Percentiles rank a stretch among this genome's conserved stretches.
These are phyloP conservation scores for Xylariaceae sp. DNA, from an alignment of 2,329 filamentous ascomycete species.

Conservation along the genomic window DNA sequence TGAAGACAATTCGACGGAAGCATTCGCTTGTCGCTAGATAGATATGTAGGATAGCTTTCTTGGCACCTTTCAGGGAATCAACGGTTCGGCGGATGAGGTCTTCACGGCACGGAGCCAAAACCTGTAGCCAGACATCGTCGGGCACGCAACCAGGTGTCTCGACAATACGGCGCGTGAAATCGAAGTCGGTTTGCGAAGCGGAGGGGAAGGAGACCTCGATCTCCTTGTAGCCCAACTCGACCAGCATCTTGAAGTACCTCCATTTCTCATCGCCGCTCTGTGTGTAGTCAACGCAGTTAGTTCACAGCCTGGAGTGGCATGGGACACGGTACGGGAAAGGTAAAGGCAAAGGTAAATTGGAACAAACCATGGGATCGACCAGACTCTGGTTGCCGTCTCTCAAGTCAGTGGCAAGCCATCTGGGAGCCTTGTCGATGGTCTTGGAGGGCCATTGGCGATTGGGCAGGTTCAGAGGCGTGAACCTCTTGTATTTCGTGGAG, in stretches of 20 bases:
- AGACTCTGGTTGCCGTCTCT: slow-evolving; percentile 93
- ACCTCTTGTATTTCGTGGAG: slow-evolving; percentile 69
- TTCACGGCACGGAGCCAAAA: slow-evolving; percentile 84
- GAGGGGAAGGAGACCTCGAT: slow-evolving; percentile 96
- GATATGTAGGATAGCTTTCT: slow-evolving; percentile 91
- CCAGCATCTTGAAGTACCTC: slow-evolving; percentile 90
- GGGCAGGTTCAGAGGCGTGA: slow-evolving; percentile 60
- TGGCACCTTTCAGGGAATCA: slow-evolving; percentile 79
- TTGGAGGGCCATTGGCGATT: slow-evolving; percentile 80
- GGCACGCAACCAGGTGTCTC: slow-evolving; percentile 78
- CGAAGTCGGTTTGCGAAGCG: slow-evolving; percentile 90
- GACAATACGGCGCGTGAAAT: slow-evolving; percentile 83
- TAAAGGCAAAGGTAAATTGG: too few species aligned
- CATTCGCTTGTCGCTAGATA: slow-evolving; percentile 96
- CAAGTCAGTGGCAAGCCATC: slow-evolving; percentile 86
- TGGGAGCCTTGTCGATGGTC: slow-evolving; percentile 73
- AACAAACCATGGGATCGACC: slow-evolving; percentile 80
- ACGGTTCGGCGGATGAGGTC: slow-evolving; percentile 88
- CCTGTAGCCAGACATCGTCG: slow-evolving; percentile 87
- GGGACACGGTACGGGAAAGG: not conserved
- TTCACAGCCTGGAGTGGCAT: not conserved
- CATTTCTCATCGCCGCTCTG: slow-evolving; percentile 93
- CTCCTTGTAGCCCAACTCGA: slow-evolving; percentile 91
- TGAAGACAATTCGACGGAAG: slow-evolving; percentile 88
- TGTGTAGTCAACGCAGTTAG: slow-evolving; percentile 10